A percentile compares a stretch with the other conserved stretches of the same genome.
Conservation (phyloP, 768 basidiomycete species). For the Hydnum rufescens region DNA sequence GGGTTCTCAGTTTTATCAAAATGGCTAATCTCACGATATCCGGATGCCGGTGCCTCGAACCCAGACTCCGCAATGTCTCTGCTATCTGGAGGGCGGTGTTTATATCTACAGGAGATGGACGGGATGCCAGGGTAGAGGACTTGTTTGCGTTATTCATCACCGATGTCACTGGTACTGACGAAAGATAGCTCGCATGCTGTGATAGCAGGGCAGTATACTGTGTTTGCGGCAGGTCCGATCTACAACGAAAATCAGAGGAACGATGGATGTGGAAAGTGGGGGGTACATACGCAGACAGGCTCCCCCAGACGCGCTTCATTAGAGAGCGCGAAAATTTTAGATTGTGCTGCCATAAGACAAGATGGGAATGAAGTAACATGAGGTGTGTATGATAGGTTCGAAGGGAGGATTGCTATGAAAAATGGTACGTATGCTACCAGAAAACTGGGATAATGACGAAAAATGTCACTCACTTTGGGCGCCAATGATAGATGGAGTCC, state of each 20-base stretch:
- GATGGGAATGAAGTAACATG: conserved; percentile 38
- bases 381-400: conserved; percentile 39
- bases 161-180: too few relatives aligned
- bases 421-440: too few relatives aligned
- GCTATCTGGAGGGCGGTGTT: conserved; percentile 18
- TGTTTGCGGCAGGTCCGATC: conserved; percentile 32
- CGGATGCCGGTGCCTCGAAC: conserved; percentile 23
- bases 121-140: too few relatives aligned
- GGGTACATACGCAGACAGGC: conserved; percentile 18
- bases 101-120: conserved; percentile 10
- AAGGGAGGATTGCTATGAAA: conserved; percentile 40
- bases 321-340: conserved; percentile 39
- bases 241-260: neutral
- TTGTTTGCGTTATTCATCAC: too few relatives aligned
- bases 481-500: conserved; percentile 25
- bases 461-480: neutral
- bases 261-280: neutral
- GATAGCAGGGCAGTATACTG: conserved; percentile 30
- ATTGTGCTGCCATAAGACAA: conserved; percentile 33
- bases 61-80: conserved; percentile 15
- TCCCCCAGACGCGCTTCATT: conserved; percentile 30
- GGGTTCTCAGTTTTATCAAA: conserved; percentile 12
- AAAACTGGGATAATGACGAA: too few relatives aligned
- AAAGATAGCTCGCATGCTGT: conserved; percentile 17
- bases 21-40: conserved; percentile 18